Evolutionary conservation across 352 stramenopile genomes (phyloP), one percentile per base, ranked within the genome.

Genomic region (Pythium biforme): DNA sequence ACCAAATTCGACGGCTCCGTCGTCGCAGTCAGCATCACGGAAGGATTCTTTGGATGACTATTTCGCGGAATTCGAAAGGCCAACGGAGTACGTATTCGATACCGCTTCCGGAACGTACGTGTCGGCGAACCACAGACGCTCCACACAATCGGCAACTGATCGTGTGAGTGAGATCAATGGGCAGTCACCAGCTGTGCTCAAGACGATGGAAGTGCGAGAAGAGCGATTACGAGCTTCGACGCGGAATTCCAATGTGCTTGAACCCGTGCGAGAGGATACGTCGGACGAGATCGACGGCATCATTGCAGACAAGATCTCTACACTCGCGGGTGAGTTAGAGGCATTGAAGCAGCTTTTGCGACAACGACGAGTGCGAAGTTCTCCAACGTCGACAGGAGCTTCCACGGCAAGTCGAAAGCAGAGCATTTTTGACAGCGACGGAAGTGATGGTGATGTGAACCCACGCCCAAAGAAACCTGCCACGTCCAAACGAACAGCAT

Each of bases 221-320:
- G 45, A 53, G 46, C 54, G 58, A 3, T 25, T 39, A 40, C 49
- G 26, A 52, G 37, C 19, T 9, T 48, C 41, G 29, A 47, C 49
- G 20, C 43, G 31, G 15, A 45, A 5, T 23, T 15, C 20, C 5
- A 29, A 48, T 5, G 22, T 55, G 11, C 47, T 61, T 8, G 63
- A 61, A 12, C 61, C 72, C 34, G 67, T 72, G 17, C 62, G 51
- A 45, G 64, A 83, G 31, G 55, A 59, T 53, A 9, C 8, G 11
- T 22, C 50, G 26, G 57, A 62, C 45, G 77, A 78, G 40, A 76
- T 88, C 22, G 76, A 82, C 12, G 83, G 85, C 20, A 82, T 84
- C 45, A 93, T 93, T 55, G 83, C 88, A 29, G 74, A 90, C 67
- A 93, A 91, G 58, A 93, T 93, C 11, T 90, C 80, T 8, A 83